Evolutionary conservation across 805 yeast species (phyloP).

Genomic region (Saccharomycopsis babjevae): DNA sequence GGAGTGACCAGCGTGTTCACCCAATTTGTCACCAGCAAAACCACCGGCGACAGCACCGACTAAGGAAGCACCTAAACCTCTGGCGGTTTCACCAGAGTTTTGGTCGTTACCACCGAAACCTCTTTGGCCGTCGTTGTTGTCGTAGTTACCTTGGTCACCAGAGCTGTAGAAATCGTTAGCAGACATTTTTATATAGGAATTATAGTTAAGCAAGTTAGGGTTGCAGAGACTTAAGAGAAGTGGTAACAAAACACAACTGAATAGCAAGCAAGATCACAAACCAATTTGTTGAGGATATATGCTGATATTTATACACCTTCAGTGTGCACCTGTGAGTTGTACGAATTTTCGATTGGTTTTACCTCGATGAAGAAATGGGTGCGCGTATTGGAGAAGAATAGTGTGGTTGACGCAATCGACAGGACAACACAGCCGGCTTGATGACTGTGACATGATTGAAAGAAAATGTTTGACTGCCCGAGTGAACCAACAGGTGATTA

Average conservation of each 20-base stretch:
- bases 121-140: conserved; percentile 4
- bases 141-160: conserved; percentile 31
- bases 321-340: no score
- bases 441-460: not conserved
- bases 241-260: not conserved
- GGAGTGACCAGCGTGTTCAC: conserved; percentile 29
- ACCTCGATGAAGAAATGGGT: not conserved
- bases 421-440: not conserved
- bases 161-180: conserved; percentile 47
- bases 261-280: not conserved
- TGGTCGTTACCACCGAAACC: conserved; percentile 16
- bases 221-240: not conserved
- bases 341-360: no score
- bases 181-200: conserved; percentile 30
- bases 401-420: no score
- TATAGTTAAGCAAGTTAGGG: not conserved
- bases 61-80: conserved; percentile 36
- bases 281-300: not conserved
- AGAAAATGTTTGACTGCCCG: not conserved
- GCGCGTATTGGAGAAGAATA: no score
- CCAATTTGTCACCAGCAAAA: conserved; percentile 37
- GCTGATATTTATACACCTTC: not conserved
- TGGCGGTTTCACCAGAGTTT: conserved; percentile 23
- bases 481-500: no score
- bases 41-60: conserved; percentile 48